Evolutionary conservation across 306 rosid genomes (phyloP), one percentile per base, ranked within the genome.

Genomic region (Herpetospermum pedunculosum): DNA sequence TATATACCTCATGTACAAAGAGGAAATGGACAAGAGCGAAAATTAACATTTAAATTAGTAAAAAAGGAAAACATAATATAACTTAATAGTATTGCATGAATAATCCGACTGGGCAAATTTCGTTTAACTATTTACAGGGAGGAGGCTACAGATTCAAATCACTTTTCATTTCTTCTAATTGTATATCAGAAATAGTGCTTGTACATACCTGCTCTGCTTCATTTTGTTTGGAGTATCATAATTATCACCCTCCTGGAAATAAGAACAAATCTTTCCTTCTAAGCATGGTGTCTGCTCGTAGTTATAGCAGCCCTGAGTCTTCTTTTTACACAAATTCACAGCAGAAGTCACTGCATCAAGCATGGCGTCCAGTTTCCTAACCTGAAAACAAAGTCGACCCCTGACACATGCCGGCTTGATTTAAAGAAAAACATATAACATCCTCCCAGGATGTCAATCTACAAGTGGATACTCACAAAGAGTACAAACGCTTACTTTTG

Each of bases 291-390:
- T 90, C 79, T 91, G 98, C 83, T 93, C 65, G 50, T 76, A 68
- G 75, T 79, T 87, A 78, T 55, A 81, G 88, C 91, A 88, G 49
- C 87, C 97, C 9, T 84, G 81, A 79, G 19, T 74, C 84, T 88
- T 91, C 43, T 88, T 91, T 43, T 89, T 87, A 75, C 96, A 86
- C 26, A 69, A 59, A 80, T 89, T 84, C 59, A 79, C 75, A 32
- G 96, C 90, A 67, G 80, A 84, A 77, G 81, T 44, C 65, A 86
- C 97, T 6, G 97, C 95, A 79, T 91, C 83, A 78, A 71, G 86
- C 91, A 91, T 86, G 58, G 86, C 85, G 74, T 94, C 95, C 87
- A 94, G 76, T 85, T 91, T 94, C 72, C 83, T 83, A 64, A 91
- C 95, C 98, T 93, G 75, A 23, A 75, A 76, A 72, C 76, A 77